These are phyloP conservation scores for Suillus subalutaceus DNA, from an alignment of 768 basidiomycete species.

Conservation along the genomic window DNA sequence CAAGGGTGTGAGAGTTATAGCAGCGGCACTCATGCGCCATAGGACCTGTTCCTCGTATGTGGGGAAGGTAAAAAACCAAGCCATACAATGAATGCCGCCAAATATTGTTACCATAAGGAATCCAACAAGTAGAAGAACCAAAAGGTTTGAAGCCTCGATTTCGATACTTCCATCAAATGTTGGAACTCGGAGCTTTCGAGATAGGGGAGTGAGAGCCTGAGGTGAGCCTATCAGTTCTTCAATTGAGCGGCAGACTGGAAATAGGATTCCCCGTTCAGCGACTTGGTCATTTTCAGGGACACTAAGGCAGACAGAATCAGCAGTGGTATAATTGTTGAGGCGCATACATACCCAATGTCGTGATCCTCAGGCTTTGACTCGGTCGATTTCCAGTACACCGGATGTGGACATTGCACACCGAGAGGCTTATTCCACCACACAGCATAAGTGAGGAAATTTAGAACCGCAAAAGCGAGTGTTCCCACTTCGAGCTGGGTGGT, in stretches of 20 bases:
- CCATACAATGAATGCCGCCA: conserved; percentile 30
- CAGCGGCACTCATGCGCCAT: conserved; percentile 23
- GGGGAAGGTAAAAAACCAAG: conserved; percentile 28
- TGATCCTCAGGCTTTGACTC: not conserved
- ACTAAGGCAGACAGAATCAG: not conserved
- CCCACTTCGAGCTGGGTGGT: not conserved
- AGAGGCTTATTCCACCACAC: not conserved
- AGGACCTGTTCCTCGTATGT: conserved; percentile 18
- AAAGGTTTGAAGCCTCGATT: fast-evolving
- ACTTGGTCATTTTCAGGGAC: not conserved
- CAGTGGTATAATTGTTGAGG: not conserved
- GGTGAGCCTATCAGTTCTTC: not conserved
- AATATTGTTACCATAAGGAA: conserved; percentile 19
- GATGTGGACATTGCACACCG: not conserved
- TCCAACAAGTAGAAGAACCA: not conserved
- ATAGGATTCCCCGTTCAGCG: too few species aligned
- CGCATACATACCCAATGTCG: not conserved
- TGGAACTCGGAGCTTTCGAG: not conserved
- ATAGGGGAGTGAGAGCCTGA: not conserved
- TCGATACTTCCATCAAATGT: not conserved
- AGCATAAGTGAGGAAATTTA: not conserved
- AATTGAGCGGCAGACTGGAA: too few species aligned
- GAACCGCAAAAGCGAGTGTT: not conserved
- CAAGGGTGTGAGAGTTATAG: conserved; percentile 10
- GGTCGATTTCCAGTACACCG: not conserved